Percentiles rank a stretch among this genome's conserved stretches.
These are phyloP conservation scores for Usnea hakonensis DNA, from an alignment of 495 filamentous ascomycete species.

Conservation along the genomic window DNA sequence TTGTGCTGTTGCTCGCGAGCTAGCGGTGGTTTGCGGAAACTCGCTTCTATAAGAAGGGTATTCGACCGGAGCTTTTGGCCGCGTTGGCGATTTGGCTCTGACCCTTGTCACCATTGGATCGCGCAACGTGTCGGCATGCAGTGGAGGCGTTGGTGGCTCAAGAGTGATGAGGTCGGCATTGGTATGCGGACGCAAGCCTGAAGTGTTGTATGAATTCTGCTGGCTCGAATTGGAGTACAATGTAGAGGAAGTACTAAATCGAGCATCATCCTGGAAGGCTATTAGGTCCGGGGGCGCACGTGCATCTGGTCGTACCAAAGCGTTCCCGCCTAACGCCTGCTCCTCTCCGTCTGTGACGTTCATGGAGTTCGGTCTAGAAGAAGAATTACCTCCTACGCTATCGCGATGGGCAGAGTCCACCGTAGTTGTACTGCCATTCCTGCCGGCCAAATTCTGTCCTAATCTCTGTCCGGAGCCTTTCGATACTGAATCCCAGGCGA, in stretches of 20 bases:
- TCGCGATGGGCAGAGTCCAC: slow-evolving; percentile 20
- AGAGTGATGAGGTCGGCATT: slow-evolving; percentile 18
- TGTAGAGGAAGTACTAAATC: slow-evolving; percentile 7
- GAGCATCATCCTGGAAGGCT: slow-evolving; percentile 5
- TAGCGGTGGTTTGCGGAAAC: slow-evolving; percentile 24
- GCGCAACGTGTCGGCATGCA: slow-evolving; percentile 3
- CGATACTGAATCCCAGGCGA: slow-evolving; percentile 67
- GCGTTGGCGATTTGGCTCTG: slow-evolving; percentile 12
- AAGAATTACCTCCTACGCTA: slow-evolving; percentile 16
- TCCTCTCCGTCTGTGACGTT: slow-evolving; percentile 13
- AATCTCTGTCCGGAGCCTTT: slow-evolving; percentile 25
- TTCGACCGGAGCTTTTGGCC: slow-evolving; percentile 20
- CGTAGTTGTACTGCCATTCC: slow-evolving; percentile 18
- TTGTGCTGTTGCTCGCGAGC: slow-evolving; percentile 20
- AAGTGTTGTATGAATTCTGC: background rate
- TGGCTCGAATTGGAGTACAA: slow-evolving; percentile 3
- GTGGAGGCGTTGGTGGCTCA: slow-evolving; percentile 18
- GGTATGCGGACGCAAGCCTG: slow-evolving; percentile 9
- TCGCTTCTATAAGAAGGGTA: slow-evolving; percentile 28
- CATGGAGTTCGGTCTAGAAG: slow-evolving; percentile 20
- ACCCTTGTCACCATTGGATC: slow-evolving; percentile 4
- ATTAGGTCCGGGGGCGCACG: slow-evolving; percentile 14
- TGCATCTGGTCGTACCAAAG: slow-evolving; percentile 12
- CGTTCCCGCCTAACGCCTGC: slow-evolving; percentile 12
- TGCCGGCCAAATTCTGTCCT: slow-evolving; percentile 22